Evolutionary conservation across 805 yeast species (phyloP), one percentile per base, ranked within the genome.

Genomic region (Yarrowia bubula): DNA sequence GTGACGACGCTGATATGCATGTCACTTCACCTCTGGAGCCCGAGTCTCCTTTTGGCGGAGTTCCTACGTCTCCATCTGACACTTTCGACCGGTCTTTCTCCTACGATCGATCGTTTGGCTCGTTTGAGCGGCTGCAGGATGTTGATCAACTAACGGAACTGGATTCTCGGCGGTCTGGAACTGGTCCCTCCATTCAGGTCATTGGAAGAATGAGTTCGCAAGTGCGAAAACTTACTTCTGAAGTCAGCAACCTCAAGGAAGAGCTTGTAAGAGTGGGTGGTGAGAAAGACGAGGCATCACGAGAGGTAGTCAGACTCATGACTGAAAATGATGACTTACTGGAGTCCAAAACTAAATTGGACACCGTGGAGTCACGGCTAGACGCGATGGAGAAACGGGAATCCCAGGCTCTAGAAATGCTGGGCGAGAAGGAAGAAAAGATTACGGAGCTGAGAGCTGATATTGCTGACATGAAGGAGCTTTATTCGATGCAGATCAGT

Each of bases 401-500:
- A 67, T 80, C 81, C 65, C 83, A 87, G 6, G 82, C 89, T 57
- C 76, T 92, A 51, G 89, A 86, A 69, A 73, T 89, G 66, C 79
- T 93, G 14, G 97, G 97, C 6, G 97, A 92, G 72, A 92, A 92
- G 73, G 82, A 90, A 6, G 99, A 96, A 73, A 81, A 80, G 68
- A 93, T 90, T 5, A 89, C 86, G 65, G 99, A 95, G 75, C 80
- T 95, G 51, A 83, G 81, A 69, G 96, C 96, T 8, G 99, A 95
- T 72, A 93, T 95, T 15, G 82, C 80, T 4, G 99, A 95, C 75
- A 80, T 93, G 75, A 95, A 95, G 75, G 96, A 90, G 53, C 79
- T 95, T 79, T 83, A 91, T 74, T 81, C 85, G 67, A 83, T 83
- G 68, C 99, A 93, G 75, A 92, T 93, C 48, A 96, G 90, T 74